These are phyloP conservation scores for Pythium aquatile DNA, from an alignment of 352 stramenopile species.

Conservation along the genomic window DNA sequence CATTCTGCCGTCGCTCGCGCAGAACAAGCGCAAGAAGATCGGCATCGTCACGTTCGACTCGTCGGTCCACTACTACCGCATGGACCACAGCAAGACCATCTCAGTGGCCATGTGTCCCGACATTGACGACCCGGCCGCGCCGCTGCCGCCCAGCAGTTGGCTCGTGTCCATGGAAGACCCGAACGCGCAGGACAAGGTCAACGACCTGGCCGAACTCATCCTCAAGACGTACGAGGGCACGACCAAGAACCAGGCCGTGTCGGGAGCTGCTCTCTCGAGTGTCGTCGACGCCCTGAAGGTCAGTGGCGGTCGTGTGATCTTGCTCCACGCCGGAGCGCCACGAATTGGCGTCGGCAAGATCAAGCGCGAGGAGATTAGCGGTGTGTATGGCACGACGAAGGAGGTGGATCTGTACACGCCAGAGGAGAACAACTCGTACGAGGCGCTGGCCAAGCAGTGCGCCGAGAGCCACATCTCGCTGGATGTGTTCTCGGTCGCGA, in stretches of 20 bases:
- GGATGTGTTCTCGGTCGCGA: constrained; percentile 84
- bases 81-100: constrained; percentile 66
- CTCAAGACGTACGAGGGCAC: constrained; percentile 62
- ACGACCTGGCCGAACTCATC: constrained; percentile 67
- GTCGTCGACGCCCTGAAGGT: constrained; percentile 68
- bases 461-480: constrained; percentile 81
- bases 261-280: constrained; percentile 72
- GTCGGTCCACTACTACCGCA: constrained; percentile 84
- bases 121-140: constrained; percentile 75
- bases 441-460: constrained; percentile 59
- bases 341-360: constrained; percentile 73
- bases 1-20: constrained; percentile 64
- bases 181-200: constrained; percentile 65
- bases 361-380: constrained; percentile 78
- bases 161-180: constrained; percentile 83
- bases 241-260: constrained; percentile 77
- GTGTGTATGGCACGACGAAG: constrained; percentile 80
- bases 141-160: constrained; percentile 73
- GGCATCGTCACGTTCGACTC: constrained; percentile 88
- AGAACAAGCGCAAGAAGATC: constrained; percentile 86
- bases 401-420: constrained; percentile 85
- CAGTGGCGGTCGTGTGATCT: constrained; percentile 60
- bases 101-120: constrained; percentile 78
- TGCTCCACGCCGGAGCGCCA: constrained; percentile 77
- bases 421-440: constrained; percentile 66